Base-by-base conservation (phyloP, 352 stramenopile genomes). In the Pythium plurisporium region DNA sequence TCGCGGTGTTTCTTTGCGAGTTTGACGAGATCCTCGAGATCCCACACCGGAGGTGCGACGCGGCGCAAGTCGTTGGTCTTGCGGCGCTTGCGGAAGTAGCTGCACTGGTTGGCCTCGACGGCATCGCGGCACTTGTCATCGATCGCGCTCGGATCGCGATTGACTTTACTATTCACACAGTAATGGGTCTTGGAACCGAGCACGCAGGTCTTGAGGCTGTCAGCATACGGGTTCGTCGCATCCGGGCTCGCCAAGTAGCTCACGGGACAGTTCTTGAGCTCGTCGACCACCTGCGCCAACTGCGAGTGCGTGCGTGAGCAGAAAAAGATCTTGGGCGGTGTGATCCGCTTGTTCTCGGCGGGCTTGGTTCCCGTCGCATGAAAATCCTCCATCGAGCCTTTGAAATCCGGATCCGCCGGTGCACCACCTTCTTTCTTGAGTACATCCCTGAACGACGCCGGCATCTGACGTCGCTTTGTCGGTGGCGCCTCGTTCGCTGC, bases 231-330 rank as follows among this genome's bases (percentile, higher is more conserved):
- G 58, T 67, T 74, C 53, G 57, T 57, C 34, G 34, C 27, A 43
- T 87, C 69, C 4, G 67, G 73, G 14, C 59, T 72, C 38, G 65
- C 51, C 1, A 91, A 45, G 58, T 89, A 90, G 26, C 77, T 81
- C 52, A 72, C 48, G 17, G 81, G 80, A 42, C 77, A 91, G 55
- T 71, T 85, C 69, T 90, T 91, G 22, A 94, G 67, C 66, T 94
- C 82, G 15, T 89, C 72, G 11, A 90, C 69, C 22, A 92, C 82
- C 66, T 95, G 86, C 15, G 84, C 65, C 14, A 95, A 45, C 62
- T 95, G 85, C 48, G 84, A 94, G 52, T 95, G 86, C 33, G 86
- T 95, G 0, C 86, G 80, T n/a, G 86, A 95, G 58, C 82, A 92
- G 45, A 94, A 95, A 62, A 81, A 94, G 51, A 95, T 95, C 29